Conservation (phyloP, 495 filamentous ascomycete species). For the Aeminium ludgeri region DNA sequence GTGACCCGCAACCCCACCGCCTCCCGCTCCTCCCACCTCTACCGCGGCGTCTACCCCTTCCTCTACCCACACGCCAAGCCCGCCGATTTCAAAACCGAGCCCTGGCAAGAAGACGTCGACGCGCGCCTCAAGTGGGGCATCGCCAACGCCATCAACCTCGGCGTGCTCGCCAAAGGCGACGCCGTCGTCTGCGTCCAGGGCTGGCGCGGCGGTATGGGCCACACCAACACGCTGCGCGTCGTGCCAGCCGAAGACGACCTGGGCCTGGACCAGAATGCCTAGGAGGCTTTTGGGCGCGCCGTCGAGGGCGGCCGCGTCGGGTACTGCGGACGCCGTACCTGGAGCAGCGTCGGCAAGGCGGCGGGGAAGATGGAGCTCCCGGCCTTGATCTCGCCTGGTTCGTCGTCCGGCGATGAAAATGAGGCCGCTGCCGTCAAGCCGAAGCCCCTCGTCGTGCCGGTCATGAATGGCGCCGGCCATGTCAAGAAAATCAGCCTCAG, state of each 20-base stretch:
- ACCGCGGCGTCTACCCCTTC: conserved; percentile 97
- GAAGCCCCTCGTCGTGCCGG: too few species aligned
- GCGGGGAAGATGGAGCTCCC: too few species aligned
- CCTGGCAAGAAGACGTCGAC: conserved; percentile 99
- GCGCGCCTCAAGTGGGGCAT: conserved; percentile 92
- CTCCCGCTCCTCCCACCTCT: conserved; percentile 79
- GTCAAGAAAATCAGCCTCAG: too few species aligned
- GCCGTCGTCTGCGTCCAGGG: conserved; percentile 90
- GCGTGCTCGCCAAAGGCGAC: conserved; percentile 65
- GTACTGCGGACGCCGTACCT: too few species aligned
- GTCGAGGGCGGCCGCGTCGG: too few species aligned
- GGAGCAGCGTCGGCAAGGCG: too few species aligned
- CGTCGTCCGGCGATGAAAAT: too few species aligned
- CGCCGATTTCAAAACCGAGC: conserved; percentile 65
- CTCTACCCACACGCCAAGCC: conserved; percentile 83
- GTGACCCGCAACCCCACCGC: conserved; percentile 73
- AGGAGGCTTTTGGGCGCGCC: too few species aligned
- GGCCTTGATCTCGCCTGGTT: too few species aligned
- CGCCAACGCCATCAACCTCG: conserved; percentile 62
- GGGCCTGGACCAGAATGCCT: conserved; percentile 23
- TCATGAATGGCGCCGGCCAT: too few species aligned
- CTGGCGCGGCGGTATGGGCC: conserved; percentile 92
- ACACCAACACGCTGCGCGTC: conserved; percentile 69
- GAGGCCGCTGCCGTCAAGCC: too few species aligned
- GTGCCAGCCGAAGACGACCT: conserved; percentile 27